These are phyloP conservation scores for Glonium stellatum DNA, from an alignment of 495 filamentous ascomycete genomes.

Conservation along the genomic window DNA sequence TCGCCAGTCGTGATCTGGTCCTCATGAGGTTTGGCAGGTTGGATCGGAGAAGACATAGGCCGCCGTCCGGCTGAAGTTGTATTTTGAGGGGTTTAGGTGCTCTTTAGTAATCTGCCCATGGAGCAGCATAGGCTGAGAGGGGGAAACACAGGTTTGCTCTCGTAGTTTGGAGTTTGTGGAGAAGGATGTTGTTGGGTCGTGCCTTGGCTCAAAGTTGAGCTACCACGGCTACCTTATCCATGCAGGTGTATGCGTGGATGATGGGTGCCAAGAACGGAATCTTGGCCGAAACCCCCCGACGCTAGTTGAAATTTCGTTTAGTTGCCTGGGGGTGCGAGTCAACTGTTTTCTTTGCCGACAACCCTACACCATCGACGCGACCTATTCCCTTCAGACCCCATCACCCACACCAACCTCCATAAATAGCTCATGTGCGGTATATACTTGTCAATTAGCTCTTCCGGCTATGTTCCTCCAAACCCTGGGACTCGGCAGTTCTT, in stretches of 20 bases:
- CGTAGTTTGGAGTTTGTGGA: constrained; percentile 1
- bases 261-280: background rate
- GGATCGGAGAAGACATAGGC: constrained; percentile 25
- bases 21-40: constrained; percentile 18
- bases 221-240: too few species aligned
- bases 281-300: background rate
- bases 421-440: constrained; percentile 56
- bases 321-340: too few species aligned
- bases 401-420: background rate
- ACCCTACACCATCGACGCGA: background rate
- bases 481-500: constrained; percentile 42
- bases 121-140: constrained; percentile 1
- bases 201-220: background rate
- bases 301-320: too few species aligned
- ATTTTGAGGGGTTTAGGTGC: background rate
- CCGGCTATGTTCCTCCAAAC: constrained; percentile 31
- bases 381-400: background rate
- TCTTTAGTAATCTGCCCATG: constrained; percentile 9
- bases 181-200: background rate
- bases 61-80: constrained; percentile 13
- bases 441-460: constrained; percentile 48
- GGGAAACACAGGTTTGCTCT: background rate
- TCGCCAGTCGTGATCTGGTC: constrained; percentile 3
- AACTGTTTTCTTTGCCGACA: too few species aligned
- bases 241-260: background rate